Percentiles rank a stretch among this genome's conserved stretches.
These are phyloP conservation scores for Zopfia rhizophila DNA, from an alignment of 2,329 filamentous ascomycete species.

Conservation along the genomic window DNA sequence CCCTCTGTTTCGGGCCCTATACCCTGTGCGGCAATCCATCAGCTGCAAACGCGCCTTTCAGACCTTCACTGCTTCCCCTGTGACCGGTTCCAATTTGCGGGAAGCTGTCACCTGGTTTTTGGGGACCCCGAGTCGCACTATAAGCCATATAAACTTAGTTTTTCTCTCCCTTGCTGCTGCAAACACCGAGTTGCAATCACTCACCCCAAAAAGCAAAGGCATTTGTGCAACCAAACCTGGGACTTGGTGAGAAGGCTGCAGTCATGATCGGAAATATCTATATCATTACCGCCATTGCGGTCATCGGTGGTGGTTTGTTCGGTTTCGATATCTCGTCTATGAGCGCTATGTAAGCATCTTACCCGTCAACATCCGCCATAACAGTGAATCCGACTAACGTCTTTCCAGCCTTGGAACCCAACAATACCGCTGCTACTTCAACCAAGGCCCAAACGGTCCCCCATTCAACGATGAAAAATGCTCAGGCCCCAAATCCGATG, in stretches of 20 bases:
- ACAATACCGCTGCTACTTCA: constrained; percentile 78
- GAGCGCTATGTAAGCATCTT: constrained; percentile 62
- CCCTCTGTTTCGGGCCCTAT: constrained; percentile 1
- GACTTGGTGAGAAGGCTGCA: too few relatives aligned
- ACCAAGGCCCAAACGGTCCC: constrained; percentile 59
- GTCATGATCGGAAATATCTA: constrained; percentile 65
- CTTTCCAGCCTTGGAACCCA: constrained; percentile 67
- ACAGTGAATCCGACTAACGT: constrained; percentile 41
- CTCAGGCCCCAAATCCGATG: constrained; percentile 63
- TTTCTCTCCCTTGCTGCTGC: neutral
- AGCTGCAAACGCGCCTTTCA: constrained; percentile 1
- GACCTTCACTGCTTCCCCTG: constrained; percentile 1
- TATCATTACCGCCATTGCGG: constrained; percentile 66
- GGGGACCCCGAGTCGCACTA: too few relatives aligned
- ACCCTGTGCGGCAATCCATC: constrained; percentile 5
- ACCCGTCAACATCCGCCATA: neutral
- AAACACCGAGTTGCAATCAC: too few relatives aligned
- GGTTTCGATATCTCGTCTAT: constrained; percentile 84
- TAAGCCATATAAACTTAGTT: constrained; percentile 10
- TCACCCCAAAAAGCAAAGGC: too few relatives aligned
- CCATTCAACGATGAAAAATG: constrained; percentile 54
- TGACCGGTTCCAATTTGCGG: too few relatives aligned
- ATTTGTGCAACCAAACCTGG: too few relatives aligned
- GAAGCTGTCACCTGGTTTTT: too few relatives aligned
- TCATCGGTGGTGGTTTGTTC: constrained; percentile 75